These are phyloP conservation scores for Elasticomyces elasticus DNA, from an alignment of 495 filamentous ascomycete species.

Conservation along the genomic window DNA sequence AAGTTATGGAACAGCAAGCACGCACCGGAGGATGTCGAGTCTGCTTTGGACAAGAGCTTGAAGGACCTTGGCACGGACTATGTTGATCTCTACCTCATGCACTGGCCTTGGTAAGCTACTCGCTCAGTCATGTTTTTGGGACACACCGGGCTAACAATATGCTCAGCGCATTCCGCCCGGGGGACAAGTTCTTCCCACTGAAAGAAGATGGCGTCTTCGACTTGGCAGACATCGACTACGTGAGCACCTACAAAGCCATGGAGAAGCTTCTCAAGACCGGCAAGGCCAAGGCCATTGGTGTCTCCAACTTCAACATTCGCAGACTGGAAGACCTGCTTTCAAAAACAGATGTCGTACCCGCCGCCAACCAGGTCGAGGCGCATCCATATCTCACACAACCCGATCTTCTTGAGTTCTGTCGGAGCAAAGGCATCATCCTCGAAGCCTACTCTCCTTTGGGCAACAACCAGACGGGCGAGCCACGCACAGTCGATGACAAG, in stretches of 20 bases:
- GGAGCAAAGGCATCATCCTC: not conserved
- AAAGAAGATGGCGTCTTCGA: too few relatives aligned
- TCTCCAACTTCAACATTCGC: constrained; percentile 32
- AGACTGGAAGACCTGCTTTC: not conserved
- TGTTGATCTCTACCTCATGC: not conserved
- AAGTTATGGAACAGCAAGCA: not conserved
- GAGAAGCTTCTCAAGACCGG: constrained; percentile 47
- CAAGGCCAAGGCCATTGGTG: constrained; percentile 47
- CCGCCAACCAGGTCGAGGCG: constrained; percentile 11
- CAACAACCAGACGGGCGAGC: too few relatives aligned
- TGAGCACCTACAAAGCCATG: constrained; percentile 40
- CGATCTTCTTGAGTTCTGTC: not conserved
- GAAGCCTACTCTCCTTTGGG: not conserved
- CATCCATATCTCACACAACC: constrained; percentile 14
- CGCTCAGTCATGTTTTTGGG: too few relatives aligned
- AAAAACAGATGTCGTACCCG: constrained; percentile 8
- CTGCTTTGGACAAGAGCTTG: not conserved
- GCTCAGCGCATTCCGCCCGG: too few relatives aligned
- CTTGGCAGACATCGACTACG: too few relatives aligned
- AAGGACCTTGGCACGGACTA: not conserved
- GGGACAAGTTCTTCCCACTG: too few relatives aligned
- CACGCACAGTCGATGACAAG: too few relatives aligned
- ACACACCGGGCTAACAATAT: too few relatives aligned
- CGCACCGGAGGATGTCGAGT: not conserved
- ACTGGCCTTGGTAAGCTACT: too few relatives aligned